Evolutionary conservation across 2,329 filamentous ascomycete genomes (phyloP).

Genomic region (Colletotrichum gloeosporioides): DNA sequence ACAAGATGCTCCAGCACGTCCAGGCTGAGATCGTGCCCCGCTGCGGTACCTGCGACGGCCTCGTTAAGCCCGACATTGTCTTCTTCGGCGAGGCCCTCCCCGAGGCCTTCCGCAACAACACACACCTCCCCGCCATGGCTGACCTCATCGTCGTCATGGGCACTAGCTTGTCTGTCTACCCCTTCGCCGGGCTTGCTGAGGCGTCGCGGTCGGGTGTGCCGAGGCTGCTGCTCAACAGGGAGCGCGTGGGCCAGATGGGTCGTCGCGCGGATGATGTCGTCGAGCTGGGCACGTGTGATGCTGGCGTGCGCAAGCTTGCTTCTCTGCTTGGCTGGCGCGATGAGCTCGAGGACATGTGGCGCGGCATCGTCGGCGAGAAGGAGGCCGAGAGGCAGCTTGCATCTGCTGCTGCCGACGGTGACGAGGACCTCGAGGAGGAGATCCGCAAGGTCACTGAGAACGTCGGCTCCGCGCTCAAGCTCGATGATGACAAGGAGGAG

Average conservation of each 20-base stretch:
- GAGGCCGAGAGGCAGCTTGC: conserved; percentile 57
- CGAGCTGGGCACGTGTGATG: conserved; percentile 82
- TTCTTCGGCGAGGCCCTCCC: conserved; percentile 83
- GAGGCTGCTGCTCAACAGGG: conserved; percentile 85
- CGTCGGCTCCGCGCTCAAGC: conserved; percentile 37
- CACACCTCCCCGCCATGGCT: conserved; percentile 60
- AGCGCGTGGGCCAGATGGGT: conserved; percentile 81
- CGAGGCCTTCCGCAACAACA: conserved; percentile 37
- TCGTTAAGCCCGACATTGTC: conserved; percentile 94
- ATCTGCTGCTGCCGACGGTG: conserved; percentile 32
- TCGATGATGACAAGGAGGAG: conserved; percentile 30
- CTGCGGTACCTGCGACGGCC: conserved; percentile 74
- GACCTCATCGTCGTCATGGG: conserved; percentile 88
- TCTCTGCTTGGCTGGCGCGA: conserved; percentile 83
- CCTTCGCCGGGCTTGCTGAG: conserved; percentile 82
- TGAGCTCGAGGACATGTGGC: conserved; percentile 82
- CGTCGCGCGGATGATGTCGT: conserved; percentile 83
- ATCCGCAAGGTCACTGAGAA: conserved; percentile 43
- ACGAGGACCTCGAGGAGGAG: conserved; percentile 47
- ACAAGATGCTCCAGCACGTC: conserved; percentile 76
- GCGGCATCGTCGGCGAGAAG: conserved; percentile 66
- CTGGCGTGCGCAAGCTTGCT: conserved; percentile 79
- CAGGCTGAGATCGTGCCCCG: conserved; percentile 70
- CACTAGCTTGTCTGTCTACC: conserved; percentile 85
- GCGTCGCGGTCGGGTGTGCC: conserved; percentile 68